A percentile compares a stretch with the other conserved stretches of the same genome.
Evolutionary conservation across 2,329 filamentous ascomycete species (phyloP).

Genomic region (Trichoderma aggressivum): DNA sequence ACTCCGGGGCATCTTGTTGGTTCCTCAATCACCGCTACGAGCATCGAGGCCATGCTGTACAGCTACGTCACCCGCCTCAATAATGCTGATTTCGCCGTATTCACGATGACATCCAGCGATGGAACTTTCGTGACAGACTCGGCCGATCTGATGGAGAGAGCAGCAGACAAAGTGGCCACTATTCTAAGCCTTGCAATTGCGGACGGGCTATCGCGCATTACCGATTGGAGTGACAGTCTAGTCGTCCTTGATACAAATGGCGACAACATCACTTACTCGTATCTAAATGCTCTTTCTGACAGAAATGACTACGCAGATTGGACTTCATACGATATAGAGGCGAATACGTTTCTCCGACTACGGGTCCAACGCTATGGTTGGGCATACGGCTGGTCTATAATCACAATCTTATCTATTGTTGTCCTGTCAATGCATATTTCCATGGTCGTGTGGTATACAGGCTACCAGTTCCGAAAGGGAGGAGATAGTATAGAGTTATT

Average conservation of each 20-base stretch:
- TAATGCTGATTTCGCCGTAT: neutral
- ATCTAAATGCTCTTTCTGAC: neutral
- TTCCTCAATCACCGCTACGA: no score
- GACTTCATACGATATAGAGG: neutral
- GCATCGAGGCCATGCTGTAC: no score
- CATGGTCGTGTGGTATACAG: neutral
- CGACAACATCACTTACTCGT: neutral
- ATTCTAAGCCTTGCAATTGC: neutral
- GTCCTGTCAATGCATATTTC: neutral
- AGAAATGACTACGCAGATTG: neutral
- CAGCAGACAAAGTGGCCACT: neutral
- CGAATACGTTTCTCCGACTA: neutral
- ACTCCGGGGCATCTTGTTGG: neutral
- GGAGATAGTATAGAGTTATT: neutral
- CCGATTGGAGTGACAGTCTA: neutral
- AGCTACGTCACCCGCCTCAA: no score
- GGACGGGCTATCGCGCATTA: neutral
- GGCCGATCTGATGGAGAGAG: neutral
- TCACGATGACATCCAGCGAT: neutral
- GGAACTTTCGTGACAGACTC: neutral
- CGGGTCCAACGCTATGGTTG: neutral
- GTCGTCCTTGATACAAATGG: neutral
- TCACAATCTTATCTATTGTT: neutral
- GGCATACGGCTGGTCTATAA: neutral
- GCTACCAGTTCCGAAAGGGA: neutral